Evolutionary conservation across 352 stramenopile genomes (phyloP), one percentile per base, ranked within the genome.

Genomic region (Phytophthora pseudosyringae): DNA sequence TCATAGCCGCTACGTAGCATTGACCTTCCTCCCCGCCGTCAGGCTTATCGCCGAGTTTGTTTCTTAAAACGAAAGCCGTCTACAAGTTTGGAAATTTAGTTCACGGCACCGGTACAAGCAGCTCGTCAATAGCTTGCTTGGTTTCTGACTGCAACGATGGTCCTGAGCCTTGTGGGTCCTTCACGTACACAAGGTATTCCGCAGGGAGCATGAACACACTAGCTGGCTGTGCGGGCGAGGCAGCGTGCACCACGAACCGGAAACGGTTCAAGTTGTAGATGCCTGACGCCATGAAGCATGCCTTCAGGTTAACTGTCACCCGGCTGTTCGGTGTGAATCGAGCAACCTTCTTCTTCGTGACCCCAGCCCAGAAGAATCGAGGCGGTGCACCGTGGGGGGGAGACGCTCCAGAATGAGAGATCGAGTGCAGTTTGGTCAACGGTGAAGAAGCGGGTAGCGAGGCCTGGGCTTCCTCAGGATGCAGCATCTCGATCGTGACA

Each of bases 261-360:
- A 93, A 90, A 7, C 83, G 84, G 58, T 96, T 96, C 12, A 96
- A 59, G 56, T 96, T 86, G 70, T 91, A 96, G 29, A 95, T 75
- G 10, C 88, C 88, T 2, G 88, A 60, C 16, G 64, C 70, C 49
- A 87, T 73, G 43, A 96, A 96, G 46, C 84, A 93, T 25, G 88
- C 88, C 29, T 80, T 82, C 16, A 96, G 64, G 28, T 76, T 72
- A 55, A 96, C 79, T 39, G 75, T 68, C 18, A 78, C 66, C 10
- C 57, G 55, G 6, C 64, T 72, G 29, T 75, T 82, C 3, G 88
- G 80, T 25, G 73, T 48, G 41, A 94, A 85, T n/a, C 68, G 62
- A 9, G 40, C 46, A 26, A 94, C 51, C 8, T 67, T 83, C 58
- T 94, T 93, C 60, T 87, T 93, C 16, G 84, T 94, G 29, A 88